Percentiles rank a stretch among this genome's conserved stretches.
These are phyloP conservation scores for Gnomoniopsis sp. DNA, from an alignment of 2,329 filamentous ascomycete species.

Conservation along the genomic window DNA sequence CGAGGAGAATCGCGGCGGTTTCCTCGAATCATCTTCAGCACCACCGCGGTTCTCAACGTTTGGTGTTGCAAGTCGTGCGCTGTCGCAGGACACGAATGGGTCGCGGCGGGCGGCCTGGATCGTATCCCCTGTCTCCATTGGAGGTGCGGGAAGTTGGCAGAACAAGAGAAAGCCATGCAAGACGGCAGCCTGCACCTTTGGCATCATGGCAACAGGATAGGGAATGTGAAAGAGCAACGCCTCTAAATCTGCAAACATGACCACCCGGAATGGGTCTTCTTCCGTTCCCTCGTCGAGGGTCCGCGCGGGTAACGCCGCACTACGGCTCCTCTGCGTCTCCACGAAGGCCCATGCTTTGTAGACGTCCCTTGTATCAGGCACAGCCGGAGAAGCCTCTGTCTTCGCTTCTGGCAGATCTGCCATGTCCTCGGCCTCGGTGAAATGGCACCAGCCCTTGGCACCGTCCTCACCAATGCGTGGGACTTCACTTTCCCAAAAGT, in stretches of 20 bases:
- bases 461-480: conserved; percentile 71
- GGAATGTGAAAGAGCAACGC: conserved; percentile 57
- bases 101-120: conserved; percentile 44
- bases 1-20: conserved; percentile 26
- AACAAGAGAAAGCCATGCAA: conserved; percentile 57
- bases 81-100: conserved; percentile 42
- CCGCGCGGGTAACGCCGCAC: conserved; percentile 62
- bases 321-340: conserved; percentile 49
- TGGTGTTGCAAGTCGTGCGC: conserved; percentile 26
- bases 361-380: conserved; percentile 35
- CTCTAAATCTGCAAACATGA: conserved; percentile 75
- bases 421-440: conserved; percentile 32
- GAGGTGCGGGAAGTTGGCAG: conserved; percentile 57
- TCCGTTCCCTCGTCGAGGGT: conserved; percentile 71
- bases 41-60: conserved; percentile 3
- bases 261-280: conserved; percentile 78
- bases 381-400: conserved; percentile 18
- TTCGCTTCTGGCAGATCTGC: conserved; percentile 40
- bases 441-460: conserved; percentile 68
- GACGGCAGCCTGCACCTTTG: background rate
- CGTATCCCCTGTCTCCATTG: conserved; percentile 21
- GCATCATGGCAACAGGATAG: conserved; percentile 29
- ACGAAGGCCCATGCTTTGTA: conserved; percentile 50
- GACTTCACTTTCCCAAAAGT: conserved; percentile 86
- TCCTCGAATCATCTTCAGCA: conserved; percentile 5